Percentiles rank a stretch among this genome's conserved stretches.
Evolutionary conservation across 768 basidiomycete genomes (phyloP).

Genomic region (Cytidiella melzeri): DNA sequence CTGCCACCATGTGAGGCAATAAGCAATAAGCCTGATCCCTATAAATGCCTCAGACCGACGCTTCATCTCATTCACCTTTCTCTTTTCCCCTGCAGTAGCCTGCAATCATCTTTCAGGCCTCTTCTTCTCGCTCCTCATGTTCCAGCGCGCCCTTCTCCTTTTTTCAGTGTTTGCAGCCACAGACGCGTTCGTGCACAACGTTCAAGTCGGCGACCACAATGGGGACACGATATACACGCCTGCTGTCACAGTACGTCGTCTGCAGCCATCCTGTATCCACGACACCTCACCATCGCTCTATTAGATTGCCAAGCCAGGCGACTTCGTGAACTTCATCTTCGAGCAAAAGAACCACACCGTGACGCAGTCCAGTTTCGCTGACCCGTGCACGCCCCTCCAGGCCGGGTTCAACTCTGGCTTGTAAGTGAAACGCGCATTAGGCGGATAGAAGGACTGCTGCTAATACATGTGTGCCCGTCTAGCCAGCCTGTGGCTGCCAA

Average conservation of each 20-base stretch:
- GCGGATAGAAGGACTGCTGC: not conserved
- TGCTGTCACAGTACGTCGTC: not conserved
- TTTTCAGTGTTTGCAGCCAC: not conserved
- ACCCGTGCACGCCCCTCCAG: slow-evolving; percentile 30
- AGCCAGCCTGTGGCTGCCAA: slow-evolving; percentile 21
- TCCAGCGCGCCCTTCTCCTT: not conserved
- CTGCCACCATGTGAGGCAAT: too few relatives aligned
- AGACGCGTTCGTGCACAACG: not conserved
- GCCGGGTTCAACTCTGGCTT: slow-evolving; percentile 28
- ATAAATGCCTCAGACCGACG: not conserved
- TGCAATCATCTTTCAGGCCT: not conserved
- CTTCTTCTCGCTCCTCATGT: not conserved
- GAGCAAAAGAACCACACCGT: slow-evolving; percentile 28
- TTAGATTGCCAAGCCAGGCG: slow-evolving; percentile 21
- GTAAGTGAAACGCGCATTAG: not conserved
- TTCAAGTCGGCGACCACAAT: not conserved
- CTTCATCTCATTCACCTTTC: not conserved
- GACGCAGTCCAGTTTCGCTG: slow-evolving; percentile 24
- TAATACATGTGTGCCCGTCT: not conserved
- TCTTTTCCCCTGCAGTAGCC: not conserved
- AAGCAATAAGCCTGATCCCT: too few relatives aligned
- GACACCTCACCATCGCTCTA: not conserved
- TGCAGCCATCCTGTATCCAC: not conserved
- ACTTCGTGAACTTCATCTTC: slow-evolving; percentile 31
- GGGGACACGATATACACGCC: not conserved